phyloP scores from a whole-genome alignment of 192 early-diverging fungal species.

The Geranomyces variabilis region DNA sequence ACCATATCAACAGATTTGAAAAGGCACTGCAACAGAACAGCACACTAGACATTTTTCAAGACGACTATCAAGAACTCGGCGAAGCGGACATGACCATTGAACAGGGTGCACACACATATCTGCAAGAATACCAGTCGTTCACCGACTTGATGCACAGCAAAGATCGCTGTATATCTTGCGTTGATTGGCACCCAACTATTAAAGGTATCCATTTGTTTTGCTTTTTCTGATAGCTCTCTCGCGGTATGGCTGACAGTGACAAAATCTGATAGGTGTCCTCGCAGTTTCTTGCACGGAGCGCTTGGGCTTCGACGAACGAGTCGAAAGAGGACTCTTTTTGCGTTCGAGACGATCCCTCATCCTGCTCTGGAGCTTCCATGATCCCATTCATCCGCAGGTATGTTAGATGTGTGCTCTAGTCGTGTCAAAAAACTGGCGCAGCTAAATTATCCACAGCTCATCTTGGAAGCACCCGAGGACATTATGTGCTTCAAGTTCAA shows the following conservation, averaged over 20 bases:
- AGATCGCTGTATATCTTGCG: slow-evolving; percentile 61
- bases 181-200: slow-evolving; percentile 65
- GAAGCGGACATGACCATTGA: slow-evolving; percentile 64
- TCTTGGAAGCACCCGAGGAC: slow-evolving; percentile 68
- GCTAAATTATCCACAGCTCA: slow-evolving; percentile 39
- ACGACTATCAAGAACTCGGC: slow-evolving; percentile 59
- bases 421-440: too few relatives aligned
- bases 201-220: slow-evolving; percentile 32
- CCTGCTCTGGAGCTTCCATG: slow-evolving; percentile 68
- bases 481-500: slow-evolving; percentile 60
- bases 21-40: slow-evolving; percentile 59
- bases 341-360: slow-evolving; percentile 51
- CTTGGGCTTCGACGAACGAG: slow-evolving; percentile 56
- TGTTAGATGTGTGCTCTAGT: too few relatives aligned
- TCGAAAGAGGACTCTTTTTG: slow-evolving; percentile 47
- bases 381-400: slow-evolving; percentile 67
- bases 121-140: slow-evolving; percentile 70
- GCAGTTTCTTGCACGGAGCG: slow-evolving; percentile 61
- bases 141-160: slow-evolving; percentile 67
- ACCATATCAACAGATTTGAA: slow-evolving; percentile 51
- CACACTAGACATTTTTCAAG: slow-evolving; percentile 60
- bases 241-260: neutral
- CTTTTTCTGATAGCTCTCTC: neutral
- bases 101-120: slow-evolving; percentile 56
- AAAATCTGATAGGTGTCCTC: slow-evolving; percentile 46